Percentiles rank a stretch among this genome's conserved stretches.
These are phyloP conservation scores for Boletus reticuloceps DNA, from an alignment of 768 basidiomycete species.

Conservation along the genomic window DNA sequence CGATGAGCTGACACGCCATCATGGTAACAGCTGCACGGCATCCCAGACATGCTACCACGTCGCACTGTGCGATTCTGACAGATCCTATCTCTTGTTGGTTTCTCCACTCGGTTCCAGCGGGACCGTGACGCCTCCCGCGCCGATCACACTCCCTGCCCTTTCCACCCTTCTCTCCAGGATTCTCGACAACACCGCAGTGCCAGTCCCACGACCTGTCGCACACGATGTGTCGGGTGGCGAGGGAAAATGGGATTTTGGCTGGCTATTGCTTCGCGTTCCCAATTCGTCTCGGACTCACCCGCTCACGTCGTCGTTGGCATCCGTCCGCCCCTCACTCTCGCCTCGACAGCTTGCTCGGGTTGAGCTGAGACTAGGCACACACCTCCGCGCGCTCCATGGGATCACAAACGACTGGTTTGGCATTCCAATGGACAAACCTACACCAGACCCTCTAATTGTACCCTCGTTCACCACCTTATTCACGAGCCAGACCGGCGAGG, in stretches of 20 bases:
- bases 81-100: slow-evolving; percentile 29
- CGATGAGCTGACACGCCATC: background rate
- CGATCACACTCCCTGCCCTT: slow-evolving; percentile 35
- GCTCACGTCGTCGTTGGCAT: slow-evolving; percentile 26
- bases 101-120: slow-evolving; percentile 3
- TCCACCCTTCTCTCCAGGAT: slow-evolving; percentile 42
- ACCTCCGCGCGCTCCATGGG: slow-evolving; percentile 61
- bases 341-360: slow-evolving; percentile 42
- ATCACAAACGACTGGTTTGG: slow-evolving; percentile 83
- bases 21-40: slow-evolving; percentile 24
- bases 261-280: slow-evolving; percentile 34
- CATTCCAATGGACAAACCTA: slow-evolving; percentile 35
- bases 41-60: slow-evolving; percentile 30
- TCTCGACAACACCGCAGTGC: slow-evolving; percentile 44
- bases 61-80: slow-evolving; percentile 15
- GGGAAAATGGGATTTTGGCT: slow-evolving; percentile 22
- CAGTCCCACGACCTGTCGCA: slow-evolving; percentile 43
- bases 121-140: background rate
- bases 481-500: slow-evolving; percentile 1
- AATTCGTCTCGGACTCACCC: slow-evolving; percentile 35
- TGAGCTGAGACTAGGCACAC: slow-evolving; percentile 59
- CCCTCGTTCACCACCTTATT: slow-evolving; percentile 16
- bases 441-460: slow-evolving; percentile 31
- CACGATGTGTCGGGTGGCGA: slow-evolving; percentile 42
- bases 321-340: slow-evolving; percentile 37